Percentiles rank a stretch among this genome's conserved stretches.
phyloP scores from a whole-genome alignment of 768 basidiomycete genomes.

The Mrakia gelida region DNA sequence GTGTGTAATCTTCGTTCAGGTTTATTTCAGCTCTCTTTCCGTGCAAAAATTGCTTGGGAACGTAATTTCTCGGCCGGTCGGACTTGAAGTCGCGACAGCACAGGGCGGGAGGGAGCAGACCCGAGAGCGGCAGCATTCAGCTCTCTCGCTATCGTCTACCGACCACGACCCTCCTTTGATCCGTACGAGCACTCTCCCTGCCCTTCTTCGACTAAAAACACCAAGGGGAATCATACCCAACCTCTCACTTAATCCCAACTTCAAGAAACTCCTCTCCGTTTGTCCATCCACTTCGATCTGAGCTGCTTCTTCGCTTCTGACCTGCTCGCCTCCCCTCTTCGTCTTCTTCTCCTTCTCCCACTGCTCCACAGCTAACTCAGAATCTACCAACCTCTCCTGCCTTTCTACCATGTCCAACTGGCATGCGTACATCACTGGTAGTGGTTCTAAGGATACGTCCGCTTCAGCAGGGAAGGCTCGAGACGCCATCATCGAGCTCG shows the following conservation, averaged over 20 bases:
- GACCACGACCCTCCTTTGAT: neutral
- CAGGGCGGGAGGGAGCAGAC: neutral
- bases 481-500: slow-evolving; percentile 86
- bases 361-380: neutral
- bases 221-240: neutral
- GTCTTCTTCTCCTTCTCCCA: neutral
- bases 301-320: slow-evolving; percentile 6
- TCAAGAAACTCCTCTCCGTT: neutral
- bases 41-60: too few relatives aligned
- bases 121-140: neutral
- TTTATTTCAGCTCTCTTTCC: too few relatives aligned
- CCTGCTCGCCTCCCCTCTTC: neutral
- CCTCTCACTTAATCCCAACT: too few relatives aligned
- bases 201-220: neutral
- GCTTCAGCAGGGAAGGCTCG: slow-evolving; percentile 59
- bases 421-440: slow-evolving; percentile 86
- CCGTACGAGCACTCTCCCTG: neutral
- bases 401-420: slow-evolving; percentile 47
- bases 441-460: slow-evolving; percentile 64
- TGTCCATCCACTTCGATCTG: neutral
- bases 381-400: neutral
- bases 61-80: too few relatives aligned
- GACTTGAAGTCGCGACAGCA: too few relatives aligned
- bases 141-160: neutral
- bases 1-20: too few relatives aligned